Evolutionary conservation across 495 filamentous ascomycete species (phyloP), one percentile per base, ranked within the genome.

Genomic region (Penicillium pulvis): DNA sequence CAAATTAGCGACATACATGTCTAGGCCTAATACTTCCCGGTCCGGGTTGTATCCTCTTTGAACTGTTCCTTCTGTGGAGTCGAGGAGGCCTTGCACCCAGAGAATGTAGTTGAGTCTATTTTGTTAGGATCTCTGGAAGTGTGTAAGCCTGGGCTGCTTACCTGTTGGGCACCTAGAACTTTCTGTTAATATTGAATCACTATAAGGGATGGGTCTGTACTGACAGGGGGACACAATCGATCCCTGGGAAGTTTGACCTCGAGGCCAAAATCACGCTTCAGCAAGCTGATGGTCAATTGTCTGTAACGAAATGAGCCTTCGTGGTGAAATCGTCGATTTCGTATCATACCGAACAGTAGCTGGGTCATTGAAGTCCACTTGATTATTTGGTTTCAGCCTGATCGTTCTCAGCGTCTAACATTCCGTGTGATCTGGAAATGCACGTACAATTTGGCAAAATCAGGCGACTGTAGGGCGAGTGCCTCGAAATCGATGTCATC

Each of bases 181-280:
- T 8, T 6, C 1, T 7, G 16, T 5, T 36, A 46, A 43, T 62
- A 35, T 65, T 42, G 10, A 48, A 6, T 14, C 9, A 49, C 17
- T 16, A 16, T 23, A 9, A 19, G 1, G n/a, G n/a, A 33, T 20
- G 49, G 6, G 23, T 10, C 28, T 16, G 17, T 30, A 54, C 83
- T 57, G 71, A 95, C 89, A 23, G 94, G 91, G n/a, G 94, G 94
- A 65, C 94, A 98, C 6, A 98, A 79, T 50, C 94, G 81, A 72
- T 95, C 86, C 20, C 81, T 73, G 0, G 90, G 92, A 0, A 96
- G 79, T 14, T 87, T 78, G 8, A 97, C 77, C 6, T 77, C 60
- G 3, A 98, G 67, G 6, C 80, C 79, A 69, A 97, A 97, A 66
- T 97, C 88, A 31, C 79, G 73, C 60, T 85, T 79, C 23, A 98